A percentile compares a stretch with the other conserved stretches of the same genome.
These are phyloP conservation scores for Dichotomocladium elegans DNA, from an alignment of 371 early-diverging fungal species.

Conservation along the genomic window DNA sequence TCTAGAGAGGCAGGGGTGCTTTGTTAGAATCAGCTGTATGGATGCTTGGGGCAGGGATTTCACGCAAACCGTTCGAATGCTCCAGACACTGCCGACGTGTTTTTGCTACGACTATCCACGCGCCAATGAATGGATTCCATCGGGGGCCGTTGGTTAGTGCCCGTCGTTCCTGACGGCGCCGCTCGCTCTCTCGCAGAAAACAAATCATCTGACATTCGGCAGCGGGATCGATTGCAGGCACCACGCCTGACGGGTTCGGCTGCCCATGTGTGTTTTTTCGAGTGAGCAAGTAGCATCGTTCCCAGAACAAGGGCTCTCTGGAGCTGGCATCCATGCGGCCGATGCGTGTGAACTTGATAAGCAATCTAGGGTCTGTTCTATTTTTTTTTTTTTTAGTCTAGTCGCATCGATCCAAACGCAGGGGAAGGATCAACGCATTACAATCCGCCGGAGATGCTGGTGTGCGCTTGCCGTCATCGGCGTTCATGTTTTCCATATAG, in stretches of 20 bases:
- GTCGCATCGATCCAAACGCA: no score
- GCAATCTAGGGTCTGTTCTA: no score
- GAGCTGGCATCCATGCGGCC: neutral
- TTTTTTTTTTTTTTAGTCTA: no score
- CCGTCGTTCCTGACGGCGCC: slow-evolving; percentile 3
- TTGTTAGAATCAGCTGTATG: neutral
- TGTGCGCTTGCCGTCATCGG: no score
- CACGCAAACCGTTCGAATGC: slow-evolving; percentile 10
- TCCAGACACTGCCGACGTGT: slow-evolving; percentile 15
- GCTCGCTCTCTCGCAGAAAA: slow-evolving; percentile 16
- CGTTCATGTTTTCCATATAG: no score
- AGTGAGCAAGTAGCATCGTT: slow-evolving; percentile 7
- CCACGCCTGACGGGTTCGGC: no score
- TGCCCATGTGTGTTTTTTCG: neutral
- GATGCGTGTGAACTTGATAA: slow-evolving; percentile 9
- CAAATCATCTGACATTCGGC: slow-evolving; percentile 22
- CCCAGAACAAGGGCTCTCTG: neutral
- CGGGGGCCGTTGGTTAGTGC: neutral
- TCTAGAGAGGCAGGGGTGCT: neutral
- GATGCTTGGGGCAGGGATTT: no score
- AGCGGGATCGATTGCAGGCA: neutral
- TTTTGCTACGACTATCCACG: slow-evolving; percentile 19
- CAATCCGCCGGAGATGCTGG: no score
- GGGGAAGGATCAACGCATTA: no score
- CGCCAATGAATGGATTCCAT: slow-evolving; percentile 19